Base-by-base conservation (phyloP, 2,329 filamentous ascomycete genomes). In the Cladophialophora psammophila region DNA sequence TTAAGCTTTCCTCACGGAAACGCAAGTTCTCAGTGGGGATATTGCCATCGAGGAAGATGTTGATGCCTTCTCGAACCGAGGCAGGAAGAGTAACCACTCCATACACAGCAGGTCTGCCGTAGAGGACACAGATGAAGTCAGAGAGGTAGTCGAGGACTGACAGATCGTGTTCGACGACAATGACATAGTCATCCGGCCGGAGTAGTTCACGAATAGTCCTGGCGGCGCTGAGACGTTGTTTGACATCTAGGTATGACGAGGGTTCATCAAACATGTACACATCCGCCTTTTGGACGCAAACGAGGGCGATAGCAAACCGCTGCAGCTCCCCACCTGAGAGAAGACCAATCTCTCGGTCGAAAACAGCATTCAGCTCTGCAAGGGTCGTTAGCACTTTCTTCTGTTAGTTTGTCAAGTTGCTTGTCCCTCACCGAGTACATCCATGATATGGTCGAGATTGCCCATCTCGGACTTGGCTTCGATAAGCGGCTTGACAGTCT, bases 221-320 rank as follows among this genome's bases (percentile, higher is more conserved):
- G 74, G 93, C 94, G 70, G 96, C 95, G 73, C 91, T 91, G 73
- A 99, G 85, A 90, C 95, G 92, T 83, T 99, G 95, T 87, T 98
- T 98, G 78, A 99, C 95, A 91, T 99, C 96, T 66, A 99, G 88
- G 81, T 97, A 99, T 42, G 95, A 99, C 48, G 94, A 98, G 18
- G 96, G 96, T 84, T 99, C 95, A 80, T 99, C 95, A 76, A 99
- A 99, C 95, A 99, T 98, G 86, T 99, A 99, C 83, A 96, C 93
- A 79, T 99, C 95, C 73, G 94, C 94, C 76, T 96, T 89, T 80
- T 98, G 94, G 26, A 98, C 94, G 76, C 94, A 97, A 70, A 97
- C 93, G 60, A 94, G 92, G 76, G 92, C 95, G 74, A 99, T 97
- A 75, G 95, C 95, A 76, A 99, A 99, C 81, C 95, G 91, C 82